These are phyloP conservation scores for Phytopythium sindhum DNA, from an alignment of 352 stramenopile genomes.

Conservation along the genomic window DNA sequence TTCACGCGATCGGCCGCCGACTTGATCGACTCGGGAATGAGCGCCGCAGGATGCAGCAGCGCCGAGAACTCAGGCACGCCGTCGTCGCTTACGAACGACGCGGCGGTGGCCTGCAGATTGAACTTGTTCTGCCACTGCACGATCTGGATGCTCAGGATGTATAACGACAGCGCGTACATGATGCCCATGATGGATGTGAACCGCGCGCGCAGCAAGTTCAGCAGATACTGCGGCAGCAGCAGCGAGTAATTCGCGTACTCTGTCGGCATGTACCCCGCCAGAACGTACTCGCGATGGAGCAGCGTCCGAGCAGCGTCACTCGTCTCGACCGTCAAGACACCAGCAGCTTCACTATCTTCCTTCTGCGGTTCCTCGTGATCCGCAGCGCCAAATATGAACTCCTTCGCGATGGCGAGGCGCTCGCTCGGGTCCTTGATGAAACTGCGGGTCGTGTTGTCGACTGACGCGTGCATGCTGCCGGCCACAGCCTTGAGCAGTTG, in stretches of 20 bases:
- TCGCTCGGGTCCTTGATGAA: constrained; percentile 35
- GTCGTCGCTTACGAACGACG: neutral
- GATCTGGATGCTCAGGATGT: constrained; percentile 66
- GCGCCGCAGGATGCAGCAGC: constrained; percentile 49
- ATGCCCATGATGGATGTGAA: constrained; percentile 46
- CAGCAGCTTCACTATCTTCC: neutral
- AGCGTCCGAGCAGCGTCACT: neutral
- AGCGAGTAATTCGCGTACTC: constrained; percentile 47
- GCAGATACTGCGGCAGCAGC: constrained; percentile 42
- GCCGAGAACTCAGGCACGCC: constrained; percentile 49
- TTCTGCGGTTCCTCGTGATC: neutral
- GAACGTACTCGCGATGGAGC: constrained; percentile 45
- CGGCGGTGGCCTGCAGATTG: constrained; percentile 28
- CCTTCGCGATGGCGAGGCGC: constrained; percentile 41
- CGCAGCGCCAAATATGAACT: constrained; percentile 29
- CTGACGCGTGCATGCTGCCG: constrained; percentile 51
- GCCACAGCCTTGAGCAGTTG: constrained; percentile 69
- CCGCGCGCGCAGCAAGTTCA: constrained; percentile 46
- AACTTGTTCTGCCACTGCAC: constrained; percentile 68
- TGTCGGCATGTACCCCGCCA: constrained; percentile 42
- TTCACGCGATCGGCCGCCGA: constrained; percentile 5
- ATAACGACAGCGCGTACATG: constrained; percentile 61
- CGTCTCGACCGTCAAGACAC: neutral
- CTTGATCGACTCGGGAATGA: constrained; percentile 38
- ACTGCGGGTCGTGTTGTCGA: constrained; percentile 44